Base-by-base conservation (phyloP, 371 early-diverging fungal species). In the Batkoa obscura region DNA sequence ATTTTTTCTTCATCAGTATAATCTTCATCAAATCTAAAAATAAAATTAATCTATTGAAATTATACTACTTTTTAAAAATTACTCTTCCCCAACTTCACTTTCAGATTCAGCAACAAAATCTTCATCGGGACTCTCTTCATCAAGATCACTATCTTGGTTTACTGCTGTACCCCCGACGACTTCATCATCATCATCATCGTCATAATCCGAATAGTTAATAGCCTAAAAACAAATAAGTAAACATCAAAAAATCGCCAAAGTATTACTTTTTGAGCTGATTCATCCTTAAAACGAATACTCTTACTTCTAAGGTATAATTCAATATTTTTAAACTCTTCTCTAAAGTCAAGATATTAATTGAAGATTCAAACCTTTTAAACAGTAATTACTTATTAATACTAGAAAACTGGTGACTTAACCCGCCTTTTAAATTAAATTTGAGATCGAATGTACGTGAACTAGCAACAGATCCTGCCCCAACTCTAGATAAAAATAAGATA, bases 371-470 rank as follows among this genome's bases (percentile, higher is more conserved):
- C 15, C n/a, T 50, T 13, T 55, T n/a, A n/a, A n/a, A n/a, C n/a
- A n/a, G 48, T 2, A 42, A 58, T 5, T 59, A 72, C 74, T 80
- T 65, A 50, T 83, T 76, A 55, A 96, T 85, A 63, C 85, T 88
- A 39, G 84, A 81, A 72, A 92, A 93, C 57, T 84, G 81, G 62
- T 74, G 74, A 58, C 88, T 90, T n/a, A 68, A 70, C 1, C 85
- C 83, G 42, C 75, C 68, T 58, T 80, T 80, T 78, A 90, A 78
- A 58, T 80, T 83, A 70, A 97, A 76, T 65, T 83, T 86, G 70
- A 97, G 74, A 68, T 97, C 98, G 67, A 94, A 91, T 1, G 94
- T 94, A 60, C 86, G 75, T 2, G 86, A 75, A 17, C 76, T 74
- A 0, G 73, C 72, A 9, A 75, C 75, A 1, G 79, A 69, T 10